These are phyloP conservation scores for Casuarina cunninghamiana DNA, from an alignment of 306 rosid species.

Conservation along the genomic window DNA sequence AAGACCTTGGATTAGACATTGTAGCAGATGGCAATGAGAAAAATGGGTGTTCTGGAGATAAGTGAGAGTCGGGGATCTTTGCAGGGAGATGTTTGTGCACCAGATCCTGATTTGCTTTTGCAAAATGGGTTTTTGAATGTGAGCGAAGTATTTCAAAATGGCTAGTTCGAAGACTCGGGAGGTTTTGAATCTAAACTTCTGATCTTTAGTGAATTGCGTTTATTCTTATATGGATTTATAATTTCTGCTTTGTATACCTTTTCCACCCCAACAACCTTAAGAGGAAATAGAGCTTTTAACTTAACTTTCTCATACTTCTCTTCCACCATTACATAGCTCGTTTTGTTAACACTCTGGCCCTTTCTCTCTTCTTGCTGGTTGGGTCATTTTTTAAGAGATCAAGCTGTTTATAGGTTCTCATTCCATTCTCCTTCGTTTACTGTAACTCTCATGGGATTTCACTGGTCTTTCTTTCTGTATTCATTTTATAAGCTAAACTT, in stretches of 20 bases:
- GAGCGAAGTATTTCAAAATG: constrained; percentile 43
- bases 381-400: constrained; percentile 3
- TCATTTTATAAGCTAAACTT: constrained; percentile 24
- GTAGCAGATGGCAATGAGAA: constrained; percentile 68
- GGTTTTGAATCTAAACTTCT: constrained; percentile 64
- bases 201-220: constrained; percentile 10
- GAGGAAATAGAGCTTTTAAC: constrained; percentile 12
- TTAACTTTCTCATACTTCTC: neutral
- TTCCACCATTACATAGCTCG: constrained; percentile 9
- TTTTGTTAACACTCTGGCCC: constrained; percentile 11
- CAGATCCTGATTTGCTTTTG: constrained; percentile 52
- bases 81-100: constrained; percentile 69
- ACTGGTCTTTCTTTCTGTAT: constrained; percentile 27
- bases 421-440: neutral
- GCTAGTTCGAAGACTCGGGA: constrained; percentile 56
- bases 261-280: neutral
- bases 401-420: neutral
- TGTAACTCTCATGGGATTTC: neutral
- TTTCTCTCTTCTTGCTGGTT: neutral
- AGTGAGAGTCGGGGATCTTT: constrained; percentile 64
- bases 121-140: constrained; percentile 31
- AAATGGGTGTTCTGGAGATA: constrained; percentile 64
- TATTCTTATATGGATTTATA: neutral
- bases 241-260: constrained; percentile 20
- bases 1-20: constrained; percentile 67